These are phyloP conservation scores for Paramecium biaurelia DNA, from an alignment of 73 alveolate species.

Conservation along the genomic window DNA sequence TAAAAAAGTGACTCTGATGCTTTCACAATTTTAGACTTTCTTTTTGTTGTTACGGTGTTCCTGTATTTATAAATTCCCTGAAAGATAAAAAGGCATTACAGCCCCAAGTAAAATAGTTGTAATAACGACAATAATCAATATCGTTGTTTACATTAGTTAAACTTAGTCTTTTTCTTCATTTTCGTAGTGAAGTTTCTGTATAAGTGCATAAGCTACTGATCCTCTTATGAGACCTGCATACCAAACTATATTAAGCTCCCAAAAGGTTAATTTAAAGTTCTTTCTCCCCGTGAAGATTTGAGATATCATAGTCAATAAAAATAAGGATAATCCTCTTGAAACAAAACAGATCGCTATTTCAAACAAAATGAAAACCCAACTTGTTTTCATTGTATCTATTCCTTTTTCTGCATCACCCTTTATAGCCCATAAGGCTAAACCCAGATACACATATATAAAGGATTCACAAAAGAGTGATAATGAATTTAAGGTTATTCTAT, in stretches of 20 bases:
- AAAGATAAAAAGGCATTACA: slow-evolving; percentile 50
- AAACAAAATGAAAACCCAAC: slow-evolving; percentile 55
- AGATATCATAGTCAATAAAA: slow-evolving; percentile 15
- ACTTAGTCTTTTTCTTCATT: neutral
- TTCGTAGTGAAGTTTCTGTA: slow-evolving; percentile 19
- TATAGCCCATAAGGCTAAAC: slow-evolving; percentile 47
- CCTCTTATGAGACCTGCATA: slow-evolving; percentile 90
- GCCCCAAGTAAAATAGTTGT: slow-evolving; percentile 60
- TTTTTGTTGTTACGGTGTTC: neutral
- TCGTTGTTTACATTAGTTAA: slow-evolving; percentile 31
- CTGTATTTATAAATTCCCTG: slow-evolving; percentile 14
- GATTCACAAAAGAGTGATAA: slow-evolving; percentile 56
- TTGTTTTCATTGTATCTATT: neutral
- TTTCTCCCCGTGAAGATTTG: slow-evolving; percentile 49
- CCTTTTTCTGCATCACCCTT: neutral
- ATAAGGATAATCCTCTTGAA: slow-evolving; percentile 35
- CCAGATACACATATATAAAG: slow-evolving; percentile 49
- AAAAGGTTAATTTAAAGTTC: slow-evolving; percentile 46
- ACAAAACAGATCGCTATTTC: slow-evolving; percentile 46
- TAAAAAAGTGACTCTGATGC: neutral
- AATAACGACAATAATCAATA: slow-evolving; percentile 40
- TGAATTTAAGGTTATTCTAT: slow-evolving; percentile 43
- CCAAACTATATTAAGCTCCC: slow-evolving; percentile 75
- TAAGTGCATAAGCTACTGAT: slow-evolving; percentile 89
- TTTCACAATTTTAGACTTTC: neutral